Evolutionary conservation across 352 stramenopile species (phyloP).

Genomic region (Thraustotheca clavata): DNA sequence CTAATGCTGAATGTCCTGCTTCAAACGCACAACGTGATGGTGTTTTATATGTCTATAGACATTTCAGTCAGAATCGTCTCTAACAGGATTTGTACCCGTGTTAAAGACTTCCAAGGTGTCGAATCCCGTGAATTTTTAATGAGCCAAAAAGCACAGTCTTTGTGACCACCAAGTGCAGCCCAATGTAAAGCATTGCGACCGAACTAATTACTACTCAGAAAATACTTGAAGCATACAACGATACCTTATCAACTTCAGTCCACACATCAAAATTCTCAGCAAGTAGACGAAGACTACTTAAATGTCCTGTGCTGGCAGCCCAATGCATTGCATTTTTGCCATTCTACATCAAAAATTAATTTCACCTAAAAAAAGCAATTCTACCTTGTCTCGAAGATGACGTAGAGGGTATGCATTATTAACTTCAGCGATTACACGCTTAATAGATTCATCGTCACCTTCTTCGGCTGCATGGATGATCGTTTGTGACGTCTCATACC

Average conservation of each 20-base stretch:
- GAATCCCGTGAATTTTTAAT: conserved; percentile 59
- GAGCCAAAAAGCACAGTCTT: conserved; percentile 77
- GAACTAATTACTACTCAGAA: conserved; percentile 37
- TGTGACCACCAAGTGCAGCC: conserved; percentile 65
- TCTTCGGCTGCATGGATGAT: conserved; percentile 79
- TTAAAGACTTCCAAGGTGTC: conserved; percentile 61
- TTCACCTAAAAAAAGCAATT: neutral
- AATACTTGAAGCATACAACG: neutral
- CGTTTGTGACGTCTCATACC: conserved; percentile 84
- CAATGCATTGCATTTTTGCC: conserved; percentile 85
- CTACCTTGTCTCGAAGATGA: conserved; percentile 78
- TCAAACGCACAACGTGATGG: conserved; percentile 81
- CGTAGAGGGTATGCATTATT: conserved; percentile 67
- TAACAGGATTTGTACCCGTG: conserved; percentile 32
- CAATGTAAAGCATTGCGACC: conserved; percentile 77
- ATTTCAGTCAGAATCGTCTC: conserved; percentile 14
- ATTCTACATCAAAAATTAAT: conserved; percentile 36
- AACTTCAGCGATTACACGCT: conserved; percentile 69
- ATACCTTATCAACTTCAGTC: conserved; percentile 20
- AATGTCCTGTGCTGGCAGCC: conserved; percentile 65
- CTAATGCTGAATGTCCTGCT: conserved; percentile 66
- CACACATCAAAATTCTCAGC: conserved; percentile 67
- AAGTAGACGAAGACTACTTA: conserved; percentile 71
- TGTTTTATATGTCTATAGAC: conserved; percentile 74
- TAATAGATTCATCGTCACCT: conserved; percentile 69